phyloP scores from a whole-genome alignment of 2,329 filamentous ascomycete genomes.

The Penicillium sp. region DNA sequence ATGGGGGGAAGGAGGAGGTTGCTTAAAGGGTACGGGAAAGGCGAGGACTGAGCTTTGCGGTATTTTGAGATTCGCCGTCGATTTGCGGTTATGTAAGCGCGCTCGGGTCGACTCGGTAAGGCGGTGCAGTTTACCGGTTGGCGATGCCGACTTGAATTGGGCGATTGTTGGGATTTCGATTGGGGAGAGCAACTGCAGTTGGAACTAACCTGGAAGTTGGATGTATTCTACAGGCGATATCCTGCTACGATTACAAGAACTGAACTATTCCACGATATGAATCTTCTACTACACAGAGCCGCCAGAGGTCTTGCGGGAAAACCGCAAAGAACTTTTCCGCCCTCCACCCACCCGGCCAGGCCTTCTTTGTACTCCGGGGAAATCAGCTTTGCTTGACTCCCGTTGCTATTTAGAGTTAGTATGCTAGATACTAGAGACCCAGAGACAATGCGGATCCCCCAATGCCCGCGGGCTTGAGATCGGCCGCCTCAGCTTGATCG shows the following conservation, averaged over 20 bases:
- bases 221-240: background rate
- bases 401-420: constrained; percentile 13
- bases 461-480: constrained; percentile 14
- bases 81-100: constrained; percentile 20
- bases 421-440: background rate
- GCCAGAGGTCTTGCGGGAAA: constrained; percentile 4
- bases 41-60: constrained; percentile 30
- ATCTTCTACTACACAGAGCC: background rate
- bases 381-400: background rate
- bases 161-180: constrained; percentile 6
- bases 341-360: constrained; percentile 16
- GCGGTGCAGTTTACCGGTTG: constrained; percentile 14
- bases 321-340: constrained; percentile 19
- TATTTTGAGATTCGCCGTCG: constrained; percentile 25
- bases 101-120: constrained; percentile 25
- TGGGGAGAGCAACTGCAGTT: background rate
- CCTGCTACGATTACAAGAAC: background rate
- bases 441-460: background rate
- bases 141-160: constrained; percentile 15
- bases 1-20: constrained; percentile 15
- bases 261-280: background rate
- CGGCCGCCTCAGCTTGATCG: constrained; percentile 10
- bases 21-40: constrained; percentile 23
- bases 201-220: background rate
- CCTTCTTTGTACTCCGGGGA: constrained; percentile 14